Base-by-base conservation (phyloP, 2,329 filamentous ascomycete genomes). In the Westerdykella sp. region DNA sequence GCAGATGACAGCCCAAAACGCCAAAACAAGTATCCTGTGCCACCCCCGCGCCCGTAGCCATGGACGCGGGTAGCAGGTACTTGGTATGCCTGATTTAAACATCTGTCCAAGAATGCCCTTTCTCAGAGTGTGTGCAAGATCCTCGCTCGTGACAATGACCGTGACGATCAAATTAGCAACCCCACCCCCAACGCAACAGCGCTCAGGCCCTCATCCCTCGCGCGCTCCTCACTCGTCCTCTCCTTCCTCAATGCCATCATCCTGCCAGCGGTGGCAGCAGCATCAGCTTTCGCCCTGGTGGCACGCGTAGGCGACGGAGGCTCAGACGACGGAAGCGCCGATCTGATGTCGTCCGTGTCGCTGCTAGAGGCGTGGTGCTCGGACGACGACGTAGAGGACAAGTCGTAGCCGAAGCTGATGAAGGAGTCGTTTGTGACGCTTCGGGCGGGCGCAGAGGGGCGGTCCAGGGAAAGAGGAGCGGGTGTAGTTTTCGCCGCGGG, bases 351-450 rank as follows among this genome's bases (percentile, higher is more conserved):
- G 6, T 53, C 54, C 14, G 50, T 46, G 7, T 51, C 48, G 32
- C 41, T 30, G 15, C 39, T n/a, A 16, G 11, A 13, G 13, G 32
- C 38, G 23, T 53, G 43, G 14, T 47, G 49, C 40, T 57, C 55
- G 14, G 59, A 59, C 6, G 37, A 40, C 14, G 50, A 53, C 1
- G 56, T 51, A 18, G 56, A 51, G 9, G 51, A 50, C 16, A 66
- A 43, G 32, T 65, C 60, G 39, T 64, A 59, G 21, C 57, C 62
- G 28, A 66, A 65, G 15, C 36, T 43, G 5, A 55, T 47, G 23
- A 66, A 55, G 3, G 61, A 65, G 39, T 62, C 53, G 37, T 64
- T 57, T 44, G 55, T 66, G 15, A 54, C 41, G 16, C 48, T 55
- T 10, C 63, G 57, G 4, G 56, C 37, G 21, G 62, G 63, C 6